A percentile compares a stretch with the other conserved stretches of the same genome.
Conservation (phyloP, 2,329 filamentous ascomycete genomes). For the Fusarium sp. region DNA sequence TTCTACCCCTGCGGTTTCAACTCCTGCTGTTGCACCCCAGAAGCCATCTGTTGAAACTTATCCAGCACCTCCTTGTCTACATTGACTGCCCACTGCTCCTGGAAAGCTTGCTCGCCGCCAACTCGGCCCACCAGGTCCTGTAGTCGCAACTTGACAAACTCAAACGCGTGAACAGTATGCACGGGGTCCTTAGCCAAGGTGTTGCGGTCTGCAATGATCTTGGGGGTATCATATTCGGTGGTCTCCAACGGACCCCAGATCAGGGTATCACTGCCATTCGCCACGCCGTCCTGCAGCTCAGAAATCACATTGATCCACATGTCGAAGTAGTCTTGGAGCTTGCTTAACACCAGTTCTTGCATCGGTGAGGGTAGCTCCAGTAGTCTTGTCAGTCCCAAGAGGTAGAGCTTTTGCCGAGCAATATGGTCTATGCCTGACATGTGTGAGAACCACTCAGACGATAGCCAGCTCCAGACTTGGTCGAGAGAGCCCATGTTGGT, state of each 20-base stretch:
- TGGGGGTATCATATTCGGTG: constrained; percentile 67
- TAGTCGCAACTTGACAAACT: constrained; percentile 72
- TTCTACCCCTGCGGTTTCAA: no score
- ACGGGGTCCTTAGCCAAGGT: constrained; percentile 72
- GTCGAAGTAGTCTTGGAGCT: constrained; percentile 77
- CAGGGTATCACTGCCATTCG: constrained; percentile 63
- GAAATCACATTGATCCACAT: constrained; percentile 79
- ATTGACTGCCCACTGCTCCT: constrained; percentile 75
- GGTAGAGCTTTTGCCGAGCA: constrained; percentile 75
- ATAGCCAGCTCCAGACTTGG: constrained; percentile 69
- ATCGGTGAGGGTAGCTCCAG: constrained; percentile 70
- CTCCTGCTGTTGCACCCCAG: constrained; percentile 36
- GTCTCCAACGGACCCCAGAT: constrained; percentile 57
- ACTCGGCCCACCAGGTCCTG: constrained; percentile 66
- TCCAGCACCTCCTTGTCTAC: constrained; percentile 78
- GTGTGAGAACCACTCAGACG: constrained; percentile 73
- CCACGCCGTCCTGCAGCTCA: constrained; percentile 71
- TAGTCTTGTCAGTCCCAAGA: constrained; percentile 77
- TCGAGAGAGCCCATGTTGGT: constrained; percentile 59
- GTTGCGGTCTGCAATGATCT: constrained; percentile 63
- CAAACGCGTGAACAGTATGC: constrained; percentile 71
- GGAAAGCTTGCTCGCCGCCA: constrained; percentile 74
- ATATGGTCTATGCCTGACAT: constrained; percentile 75
- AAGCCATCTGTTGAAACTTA: constrained; percentile 62
- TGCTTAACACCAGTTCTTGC: constrained; percentile 67